Conservation (phyloP, 805 yeast species). For the Pichia deserticola region DNA sequence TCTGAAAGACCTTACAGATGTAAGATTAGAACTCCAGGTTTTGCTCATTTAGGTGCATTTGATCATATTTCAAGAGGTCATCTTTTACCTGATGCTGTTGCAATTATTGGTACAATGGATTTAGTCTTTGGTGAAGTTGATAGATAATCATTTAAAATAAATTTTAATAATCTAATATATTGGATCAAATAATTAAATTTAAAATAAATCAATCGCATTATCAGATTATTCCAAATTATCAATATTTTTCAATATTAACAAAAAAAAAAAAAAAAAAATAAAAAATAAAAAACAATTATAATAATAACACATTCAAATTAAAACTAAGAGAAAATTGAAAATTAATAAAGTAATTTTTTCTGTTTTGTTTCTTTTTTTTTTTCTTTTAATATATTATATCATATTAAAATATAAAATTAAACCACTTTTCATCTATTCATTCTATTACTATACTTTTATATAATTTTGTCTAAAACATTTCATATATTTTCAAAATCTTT, state of each 20-base stretch:
- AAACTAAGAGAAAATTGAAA: too few relatives aligned
- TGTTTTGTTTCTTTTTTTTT: background rate
- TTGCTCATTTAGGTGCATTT: constrained; percentile 83
- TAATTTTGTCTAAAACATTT: background rate
- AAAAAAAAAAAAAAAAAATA: too few relatives aligned
- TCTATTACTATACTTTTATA: constrained; percentile 1
- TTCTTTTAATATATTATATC: too few relatives aligned
- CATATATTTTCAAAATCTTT: too few relatives aligned
- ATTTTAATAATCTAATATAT: too few relatives aligned
- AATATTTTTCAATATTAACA: too few relatives aligned
- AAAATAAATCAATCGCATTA: background rate
- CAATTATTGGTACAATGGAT: constrained; percentile 93
- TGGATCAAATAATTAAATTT: background rate
- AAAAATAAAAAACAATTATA: too few relatives aligned
- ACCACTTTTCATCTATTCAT: constrained; percentile 4
- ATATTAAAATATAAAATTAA: too few relatives aligned
- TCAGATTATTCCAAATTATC: too few relatives aligned
- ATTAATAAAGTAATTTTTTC: background rate
- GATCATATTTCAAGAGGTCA: constrained; percentile 83
- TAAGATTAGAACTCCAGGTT: constrained; percentile 92
- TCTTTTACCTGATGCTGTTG: constrained; percentile 86
- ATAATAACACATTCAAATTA: background rate
- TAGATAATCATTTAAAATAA: constrained; percentile 39
- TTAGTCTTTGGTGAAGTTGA: constrained; percentile 92
- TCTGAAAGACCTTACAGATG: constrained; percentile 87